Evolutionary conservation across 345 rosid species (phyloP).

Genomic region (Salix arbutifolia): DNA sequence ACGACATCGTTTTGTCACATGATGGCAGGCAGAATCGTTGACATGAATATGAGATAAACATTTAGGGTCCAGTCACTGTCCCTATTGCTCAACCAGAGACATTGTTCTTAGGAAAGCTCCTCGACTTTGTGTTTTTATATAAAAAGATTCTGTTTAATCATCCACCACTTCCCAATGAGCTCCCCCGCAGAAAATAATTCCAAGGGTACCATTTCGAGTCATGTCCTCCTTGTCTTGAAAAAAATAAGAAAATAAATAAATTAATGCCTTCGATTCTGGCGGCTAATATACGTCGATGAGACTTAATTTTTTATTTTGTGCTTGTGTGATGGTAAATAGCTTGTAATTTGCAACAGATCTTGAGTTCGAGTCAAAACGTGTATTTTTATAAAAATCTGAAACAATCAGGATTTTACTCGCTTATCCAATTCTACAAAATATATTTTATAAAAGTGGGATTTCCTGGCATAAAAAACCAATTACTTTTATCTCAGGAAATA

Average conservation of each 20-base stretch:
- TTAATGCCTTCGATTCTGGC: neutral
- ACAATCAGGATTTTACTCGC: too few species aligned
- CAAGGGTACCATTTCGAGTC: neutral
- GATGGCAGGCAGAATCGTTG: neutral
- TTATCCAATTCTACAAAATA: too few species aligned
- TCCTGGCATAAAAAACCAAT: too few species aligned
- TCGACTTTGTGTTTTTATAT: neutral
- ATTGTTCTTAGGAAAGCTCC: neutral
- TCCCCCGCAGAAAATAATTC: neutral
- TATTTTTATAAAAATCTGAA: too few species aligned
- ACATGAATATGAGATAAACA: neutral
- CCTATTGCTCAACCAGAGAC: neutral
- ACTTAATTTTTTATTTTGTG: too few species aligned
- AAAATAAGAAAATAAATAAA: neutral
- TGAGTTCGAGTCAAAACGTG: accelerated
- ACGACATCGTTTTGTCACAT: neutral
- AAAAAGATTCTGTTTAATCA: neutral
- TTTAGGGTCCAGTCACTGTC: neutral
- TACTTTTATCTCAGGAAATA: too few species aligned
- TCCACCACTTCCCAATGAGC: neutral
- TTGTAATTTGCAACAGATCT: too few species aligned
- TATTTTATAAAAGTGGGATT: too few species aligned
- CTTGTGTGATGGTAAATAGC: too few species aligned
- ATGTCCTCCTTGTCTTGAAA: neutral
- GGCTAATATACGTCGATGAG: too few species aligned